Conservation (phyloP, 2,329 filamentous ascomycete species). For the Dactylellina drechsleri region DNA sequence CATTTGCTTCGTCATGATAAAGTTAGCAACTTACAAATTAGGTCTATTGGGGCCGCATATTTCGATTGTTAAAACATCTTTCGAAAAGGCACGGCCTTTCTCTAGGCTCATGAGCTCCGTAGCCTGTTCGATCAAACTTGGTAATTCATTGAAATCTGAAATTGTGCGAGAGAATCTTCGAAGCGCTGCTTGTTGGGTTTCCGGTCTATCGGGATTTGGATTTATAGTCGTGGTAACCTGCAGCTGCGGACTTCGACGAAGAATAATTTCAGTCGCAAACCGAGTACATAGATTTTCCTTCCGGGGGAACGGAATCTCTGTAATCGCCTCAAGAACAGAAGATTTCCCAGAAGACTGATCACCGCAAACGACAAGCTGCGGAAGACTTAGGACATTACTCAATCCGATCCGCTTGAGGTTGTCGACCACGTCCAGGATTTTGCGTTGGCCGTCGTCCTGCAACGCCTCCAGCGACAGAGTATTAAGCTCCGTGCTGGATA, state of each 20-base stretch:
- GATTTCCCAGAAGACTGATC: constrained; percentile 72
- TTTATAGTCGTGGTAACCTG: constrained; percentile 65
- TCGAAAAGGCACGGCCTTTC: constrained; percentile 62
- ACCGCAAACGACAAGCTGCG: constrained; percentile 70
- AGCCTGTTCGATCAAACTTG: constrained; percentile 67
- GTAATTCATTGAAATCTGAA: constrained; percentile 63
- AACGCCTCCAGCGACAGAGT: constrained; percentile 62
- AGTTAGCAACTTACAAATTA: constrained; percentile 60
- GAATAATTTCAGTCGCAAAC: constrained; percentile 71
- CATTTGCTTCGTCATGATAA: not conserved
- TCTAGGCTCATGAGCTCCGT: constrained; percentile 67
- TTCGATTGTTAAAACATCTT: constrained; percentile 65
- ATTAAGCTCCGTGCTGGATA: constrained; percentile 55
- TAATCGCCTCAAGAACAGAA: constrained; percentile 73
- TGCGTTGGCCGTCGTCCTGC: constrained; percentile 64
- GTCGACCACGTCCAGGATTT: constrained; percentile 68
- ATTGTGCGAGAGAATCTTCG: constrained; percentile 61
- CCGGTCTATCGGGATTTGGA: constrained; percentile 57
- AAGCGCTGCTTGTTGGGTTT: constrained; percentile 60
- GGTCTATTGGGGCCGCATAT: constrained; percentile 64
- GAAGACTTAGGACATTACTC: constrained; percentile 65
- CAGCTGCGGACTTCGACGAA: constrained; percentile 63
- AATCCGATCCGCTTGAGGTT: constrained; percentile 66
- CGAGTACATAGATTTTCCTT: constrained; percentile 70
- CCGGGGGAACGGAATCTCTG: constrained; percentile 69